These are phyloP conservation scores for Echinosphaeria canescens DNA, from an alignment of 2,329 filamentous ascomycete species.

Conservation along the genomic window DNA sequence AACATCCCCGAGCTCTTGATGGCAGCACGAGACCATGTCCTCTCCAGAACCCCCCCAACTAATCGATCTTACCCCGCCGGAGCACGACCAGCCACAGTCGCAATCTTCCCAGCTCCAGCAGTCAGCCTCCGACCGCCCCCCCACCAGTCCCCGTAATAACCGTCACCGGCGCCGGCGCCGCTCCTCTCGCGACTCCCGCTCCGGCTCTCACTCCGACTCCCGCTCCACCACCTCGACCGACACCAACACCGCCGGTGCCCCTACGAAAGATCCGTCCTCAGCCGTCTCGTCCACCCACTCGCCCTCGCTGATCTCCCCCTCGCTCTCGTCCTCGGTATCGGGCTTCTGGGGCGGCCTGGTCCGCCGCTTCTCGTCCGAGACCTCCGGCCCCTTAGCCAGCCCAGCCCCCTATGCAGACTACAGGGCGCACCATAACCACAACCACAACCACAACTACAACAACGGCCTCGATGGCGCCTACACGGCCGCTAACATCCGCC, in stretches of 20 bases:
- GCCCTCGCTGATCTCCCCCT: slow-evolving; percentile 8
- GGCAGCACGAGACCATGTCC: no score
- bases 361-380: slow-evolving; percentile 36
- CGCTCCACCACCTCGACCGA: slow-evolving; percentile 8
- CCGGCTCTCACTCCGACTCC: slow-evolving; percentile 3
- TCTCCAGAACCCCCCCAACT: no score
- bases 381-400: no score
- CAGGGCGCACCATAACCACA: slow-evolving; percentile 8
- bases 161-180: no score
- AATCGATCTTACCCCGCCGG: no score
- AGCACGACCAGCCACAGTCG: no score
- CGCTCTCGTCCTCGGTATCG: slow-evolving; percentile 12
- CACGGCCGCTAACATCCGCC: slow-evolving; percentile 26
- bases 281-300: slow-evolving; percentile 3
- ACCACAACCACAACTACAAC: slow-evolving; percentile 8
- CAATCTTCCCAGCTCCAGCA: no score
- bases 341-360: slow-evolving; percentile 39
- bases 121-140: no score
- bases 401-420: slow-evolving; percentile 11
- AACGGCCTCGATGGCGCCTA: slow-evolving; percentile 36
- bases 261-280: no score
- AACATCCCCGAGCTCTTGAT: no score
- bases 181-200: neutral
- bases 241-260: slow-evolving; percentile 7
- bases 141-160: no score